phyloP scores from a whole-genome alignment of 306 rosid species.

The Vigna angularis region DNA sequence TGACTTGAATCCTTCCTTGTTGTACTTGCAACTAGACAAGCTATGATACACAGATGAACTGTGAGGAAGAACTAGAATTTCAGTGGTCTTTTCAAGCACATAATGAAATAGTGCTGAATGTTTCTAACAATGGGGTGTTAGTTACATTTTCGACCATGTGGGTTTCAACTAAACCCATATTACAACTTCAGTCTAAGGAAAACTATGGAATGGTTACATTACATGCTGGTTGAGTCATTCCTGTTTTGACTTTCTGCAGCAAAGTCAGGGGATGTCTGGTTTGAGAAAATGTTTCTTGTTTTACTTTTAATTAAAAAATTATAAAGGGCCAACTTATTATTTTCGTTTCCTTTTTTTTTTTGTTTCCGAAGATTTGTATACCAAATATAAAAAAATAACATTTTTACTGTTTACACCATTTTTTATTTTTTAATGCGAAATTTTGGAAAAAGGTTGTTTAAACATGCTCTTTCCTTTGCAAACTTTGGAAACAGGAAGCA shows the following conservation, averaged over 20 bases:
- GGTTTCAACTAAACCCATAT: background rate
- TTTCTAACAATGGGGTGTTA: background rate
- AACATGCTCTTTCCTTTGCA: background rate
- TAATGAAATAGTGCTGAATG: background rate
- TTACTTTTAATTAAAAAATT: background rate
- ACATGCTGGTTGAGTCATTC: slow-evolving; percentile 1
- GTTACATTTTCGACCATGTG: background rate
- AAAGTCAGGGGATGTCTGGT: background rate
- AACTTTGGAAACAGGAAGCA: background rate
- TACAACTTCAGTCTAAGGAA: background rate
- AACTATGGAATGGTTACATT: slow-evolving; percentile 15
- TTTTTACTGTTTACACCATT: background rate
- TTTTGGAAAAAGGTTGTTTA: background rate
- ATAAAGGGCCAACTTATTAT: background rate
- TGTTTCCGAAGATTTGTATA: background rate
- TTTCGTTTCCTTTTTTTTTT: background rate
- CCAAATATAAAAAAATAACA: background rate
- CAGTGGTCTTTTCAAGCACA: background rate
- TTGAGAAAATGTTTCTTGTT: background rate
- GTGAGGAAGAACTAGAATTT: background rate
- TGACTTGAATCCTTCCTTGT: background rate
- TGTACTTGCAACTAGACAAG: background rate
- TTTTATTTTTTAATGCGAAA: background rate
- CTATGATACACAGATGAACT: background rate
- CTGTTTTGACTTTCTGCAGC: background rate